A percentile compares a stretch with the other conserved stretches of the same genome.
Conservation (phyloP, 768 basidiomycete genomes). For the Leccinum broughii region DNA sequence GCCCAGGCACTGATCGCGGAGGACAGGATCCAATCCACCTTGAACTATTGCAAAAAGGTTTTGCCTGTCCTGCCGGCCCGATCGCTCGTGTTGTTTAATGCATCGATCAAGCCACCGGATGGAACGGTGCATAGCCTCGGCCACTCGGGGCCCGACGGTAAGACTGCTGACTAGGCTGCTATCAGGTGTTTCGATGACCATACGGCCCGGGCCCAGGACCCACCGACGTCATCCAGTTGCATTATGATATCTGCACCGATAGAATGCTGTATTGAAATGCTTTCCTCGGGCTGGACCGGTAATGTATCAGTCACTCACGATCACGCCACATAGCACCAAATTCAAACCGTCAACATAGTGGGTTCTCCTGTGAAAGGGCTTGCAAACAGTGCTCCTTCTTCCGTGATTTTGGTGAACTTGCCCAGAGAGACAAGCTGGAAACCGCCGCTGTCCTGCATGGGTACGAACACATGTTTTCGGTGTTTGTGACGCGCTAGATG, state of each 20-base stretch:
- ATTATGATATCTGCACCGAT: constrained; percentile 95
- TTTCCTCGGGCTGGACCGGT: constrained; percentile 77
- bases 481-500: neutral
- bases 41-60: constrained; percentile 94
- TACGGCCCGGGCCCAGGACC: constrained; percentile 26
- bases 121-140: constrained; percentile 86
- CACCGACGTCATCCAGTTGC: constrained; percentile 91
- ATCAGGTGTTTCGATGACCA: constrained; percentile 3
- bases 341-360: constrained; percentile 76
- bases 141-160: constrained; percentile 76
- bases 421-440: constrained; percentile 85
- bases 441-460: constrained; percentile 76
- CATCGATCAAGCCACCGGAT: constrained; percentile 91
- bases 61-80: constrained; percentile 64
- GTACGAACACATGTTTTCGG: neutral
- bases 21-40: constrained; percentile 71
- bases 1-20: constrained; percentile 75
- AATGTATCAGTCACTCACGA: neutral
- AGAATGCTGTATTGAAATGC: constrained; percentile 85
- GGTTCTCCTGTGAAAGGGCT: constrained; percentile 86
- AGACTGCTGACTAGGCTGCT: constrained; percentile 66
- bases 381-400: constrained; percentile 83
- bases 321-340: neutral
- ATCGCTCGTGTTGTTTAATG: constrained; percentile 69
- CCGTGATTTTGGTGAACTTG: constrained; percentile 84